Percentiles rank a stretch among this genome's conserved stretches.
Evolutionary conservation across 208 protist species (phyloP).

Genomic region (Crithidia bombi): DNA sequence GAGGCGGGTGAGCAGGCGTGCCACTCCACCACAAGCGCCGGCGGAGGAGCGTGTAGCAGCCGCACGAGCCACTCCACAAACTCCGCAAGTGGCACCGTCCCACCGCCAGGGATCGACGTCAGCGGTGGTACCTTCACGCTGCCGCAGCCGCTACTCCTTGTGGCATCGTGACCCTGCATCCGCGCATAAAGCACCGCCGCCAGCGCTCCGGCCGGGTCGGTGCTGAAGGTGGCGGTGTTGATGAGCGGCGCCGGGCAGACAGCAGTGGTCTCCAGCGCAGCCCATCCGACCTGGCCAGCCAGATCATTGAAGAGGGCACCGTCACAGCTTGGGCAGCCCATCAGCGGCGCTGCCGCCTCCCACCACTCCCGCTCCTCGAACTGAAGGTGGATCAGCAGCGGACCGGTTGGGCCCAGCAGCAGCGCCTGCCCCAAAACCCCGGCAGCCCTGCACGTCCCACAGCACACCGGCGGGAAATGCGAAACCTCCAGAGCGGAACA

Average conservation of each 20-base stretch:
- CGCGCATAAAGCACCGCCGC: conserved; percentile 28
- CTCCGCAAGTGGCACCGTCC: conserved; percentile 33
- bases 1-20: conserved; percentile 22
- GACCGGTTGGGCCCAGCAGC: conserved; percentile 59
- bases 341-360: conserved; percentile 5
- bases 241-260: conserved; percentile 21
- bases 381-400: conserved; percentile 67
- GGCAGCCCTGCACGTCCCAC: conserved; percentile 40
- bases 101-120: conserved; percentile 10
- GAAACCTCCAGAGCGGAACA: neutral
- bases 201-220: conserved; percentile 10
- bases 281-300: neutral
- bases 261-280: conserved; percentile 14
- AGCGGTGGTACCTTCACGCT: neutral
- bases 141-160: neutral
- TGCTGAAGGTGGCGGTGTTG: conserved; percentile 7
- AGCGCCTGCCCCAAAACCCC: conserved; percentile 60
- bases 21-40: conserved; percentile 63
- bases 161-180: conserved; percentile 13
- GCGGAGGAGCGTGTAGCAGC: conserved; percentile 47
- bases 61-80: conserved; percentile 57
- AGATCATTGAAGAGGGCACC: neutral
- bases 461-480: conserved; percentile 43
- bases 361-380: conserved; percentile 43
- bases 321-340: neutral